Evolutionary conservation across 2,329 filamentous ascomycete genomes (phyloP).

Genomic region (Talaromyces albobiverticillius): DNA sequence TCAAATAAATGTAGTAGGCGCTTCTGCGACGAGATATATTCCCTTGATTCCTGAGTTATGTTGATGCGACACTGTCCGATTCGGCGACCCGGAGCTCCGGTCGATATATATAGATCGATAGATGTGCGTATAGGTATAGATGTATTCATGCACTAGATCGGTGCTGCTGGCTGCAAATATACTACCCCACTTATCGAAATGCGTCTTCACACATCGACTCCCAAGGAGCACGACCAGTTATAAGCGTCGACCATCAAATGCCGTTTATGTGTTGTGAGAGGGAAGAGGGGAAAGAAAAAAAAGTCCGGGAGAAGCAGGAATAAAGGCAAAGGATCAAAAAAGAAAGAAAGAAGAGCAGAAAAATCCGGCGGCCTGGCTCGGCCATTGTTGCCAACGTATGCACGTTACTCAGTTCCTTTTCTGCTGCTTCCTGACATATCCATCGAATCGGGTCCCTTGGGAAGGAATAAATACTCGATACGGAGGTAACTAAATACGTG

Average conservation of each 20-base stretch:
- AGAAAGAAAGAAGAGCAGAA: not conserved
- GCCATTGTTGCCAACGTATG: not conserved
- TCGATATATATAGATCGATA: not conserved
- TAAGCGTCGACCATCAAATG: not conserved
- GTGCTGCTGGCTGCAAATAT: too few species aligned
- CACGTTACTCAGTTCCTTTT: too few species aligned
- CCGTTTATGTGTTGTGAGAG: not conserved
- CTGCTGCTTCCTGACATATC: too few species aligned
- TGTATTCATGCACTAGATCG: too few species aligned
- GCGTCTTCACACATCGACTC: slow-evolving; percentile 5
- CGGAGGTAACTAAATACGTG: not conserved
- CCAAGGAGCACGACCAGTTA: slow-evolving; percentile 2
- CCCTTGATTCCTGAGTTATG: too few species aligned
- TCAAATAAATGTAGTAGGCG: too few species aligned
- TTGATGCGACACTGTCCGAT: too few species aligned
- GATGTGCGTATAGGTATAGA: too few species aligned
- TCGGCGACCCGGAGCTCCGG: too few species aligned
- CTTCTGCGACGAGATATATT: too few species aligned
- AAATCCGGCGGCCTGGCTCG: not conserved
- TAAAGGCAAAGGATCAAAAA: not conserved
- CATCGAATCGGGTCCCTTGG: not conserved
- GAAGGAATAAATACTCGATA: not conserved
- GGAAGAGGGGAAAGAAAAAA: not conserved
- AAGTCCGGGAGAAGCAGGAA: not conserved
- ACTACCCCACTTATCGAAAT: not conserved